phyloP scores from a whole-genome alignment of 2,329 filamentous ascomycete genomes.

The Daldinia eschscholtzii region DNA sequence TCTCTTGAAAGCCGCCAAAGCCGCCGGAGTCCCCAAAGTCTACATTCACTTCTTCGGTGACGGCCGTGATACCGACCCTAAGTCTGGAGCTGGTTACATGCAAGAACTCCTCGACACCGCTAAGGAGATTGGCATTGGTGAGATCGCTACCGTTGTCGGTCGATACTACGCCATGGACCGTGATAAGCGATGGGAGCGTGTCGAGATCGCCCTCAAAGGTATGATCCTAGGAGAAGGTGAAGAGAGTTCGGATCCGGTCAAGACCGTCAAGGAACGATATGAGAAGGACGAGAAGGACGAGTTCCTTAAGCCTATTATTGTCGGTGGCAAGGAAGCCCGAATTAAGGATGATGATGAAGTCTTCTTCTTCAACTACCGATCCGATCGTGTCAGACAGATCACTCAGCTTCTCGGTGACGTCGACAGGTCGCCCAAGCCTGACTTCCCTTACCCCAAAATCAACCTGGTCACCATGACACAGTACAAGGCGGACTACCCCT shows the following conservation, averaged over 20 bases:
- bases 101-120: conserved; percentile 83
- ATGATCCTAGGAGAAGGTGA: conserved; percentile 89
- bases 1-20: conserved; percentile 90
- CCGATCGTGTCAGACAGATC: conserved; percentile 95
- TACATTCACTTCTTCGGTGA: conserved; percentile 99
- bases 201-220: conserved; percentile 90
- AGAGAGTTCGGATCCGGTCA: conserved; percentile 83
- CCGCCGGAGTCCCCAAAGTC: conserved; percentile 86
- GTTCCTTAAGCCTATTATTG: conserved; percentile 97
- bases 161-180: conserved; percentile 99
- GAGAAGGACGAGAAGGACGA: conserved; percentile 91
- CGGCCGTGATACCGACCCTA: conserved; percentile 97
- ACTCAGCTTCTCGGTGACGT: conserved; percentile 93
- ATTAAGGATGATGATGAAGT: conserved; percentile 93
- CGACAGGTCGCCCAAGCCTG: conserved; percentile 89
- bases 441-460: conserved; percentile 95
- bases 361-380: conserved; percentile 99
- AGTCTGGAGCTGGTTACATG: conserved; percentile 90
- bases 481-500: conserved; percentile 96
- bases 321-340: conserved; percentile 86
- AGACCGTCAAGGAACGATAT: conserved; percentile 89
- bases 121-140: conserved; percentile 86
- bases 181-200: conserved; percentile 98
- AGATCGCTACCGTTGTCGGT: conserved; percentile 93
- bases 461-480: conserved; percentile 96